Base-by-base conservation (phyloP, 805 yeast species). In the Myxozyma mucilagina region DNA sequence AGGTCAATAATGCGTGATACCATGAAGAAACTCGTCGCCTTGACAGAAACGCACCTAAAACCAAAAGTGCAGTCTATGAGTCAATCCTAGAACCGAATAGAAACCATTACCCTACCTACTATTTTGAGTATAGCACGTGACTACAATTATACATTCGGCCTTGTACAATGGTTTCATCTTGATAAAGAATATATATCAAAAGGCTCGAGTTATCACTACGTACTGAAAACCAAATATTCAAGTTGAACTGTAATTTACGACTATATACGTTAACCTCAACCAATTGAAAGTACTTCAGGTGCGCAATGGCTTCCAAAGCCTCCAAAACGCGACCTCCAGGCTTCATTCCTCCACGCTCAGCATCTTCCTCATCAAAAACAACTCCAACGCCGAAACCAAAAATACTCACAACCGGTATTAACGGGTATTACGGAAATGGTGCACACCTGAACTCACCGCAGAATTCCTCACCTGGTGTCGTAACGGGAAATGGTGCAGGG, bases 281-380 rank as follows among this genome's bases (percentile, higher is more conserved):
- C 45, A 20, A 16, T 3, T 44, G 20, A 20, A 42, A 42, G 48
- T 29, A 24, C 29, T 24, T 24, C 29, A 24, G 29, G 34, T 20
- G 38, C 16, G 41, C 11, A 32, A 61, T 61, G 65, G 59, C 62
- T 51, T 61, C 65, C 14, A 57, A 50, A 49, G 63, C 62, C 50
- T 59, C 64, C 16, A 62, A 62, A 55, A 59, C 66, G 51, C 63
- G 66, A 29, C 66, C 66, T 36, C 64, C 64, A 31, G 58, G 54
- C 8, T 41, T 53, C 16, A 35, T 35, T 18, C 44, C 50, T 24
- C 50, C 42, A 36, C 59, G 45, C 2, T 20, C 53, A 20, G 9
- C 10, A 8, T 54, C 59, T 32, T n/a, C 47, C 32, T 14, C 43
- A 11, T 47, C 59, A 36, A 34, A n/a, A 20, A 11, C 42, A 20